phyloP scores from a whole-genome alignment of 352 stramenopile species.

The Chrysophaeum taylorii region DNA sequence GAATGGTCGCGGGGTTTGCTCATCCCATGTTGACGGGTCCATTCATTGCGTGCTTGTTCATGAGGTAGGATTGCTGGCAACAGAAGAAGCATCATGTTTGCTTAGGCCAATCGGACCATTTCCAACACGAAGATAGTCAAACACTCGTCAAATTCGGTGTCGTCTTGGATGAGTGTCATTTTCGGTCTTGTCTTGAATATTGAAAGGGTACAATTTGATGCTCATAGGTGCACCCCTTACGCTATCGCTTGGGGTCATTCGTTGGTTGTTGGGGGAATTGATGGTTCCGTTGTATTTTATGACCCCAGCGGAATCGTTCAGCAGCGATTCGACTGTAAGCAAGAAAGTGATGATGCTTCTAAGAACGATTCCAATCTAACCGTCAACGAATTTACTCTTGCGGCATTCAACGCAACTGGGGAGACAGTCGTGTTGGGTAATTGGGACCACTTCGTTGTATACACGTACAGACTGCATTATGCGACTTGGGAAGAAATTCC shows the following conservation, averaged over 20 bases:
- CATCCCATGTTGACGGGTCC: constrained; percentile 73
- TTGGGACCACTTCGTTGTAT: constrained; percentile 81
- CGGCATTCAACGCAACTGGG: constrained; percentile 68
- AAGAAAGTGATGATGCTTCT: background rate
- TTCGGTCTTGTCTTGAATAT: too few species aligned
- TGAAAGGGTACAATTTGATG: too few species aligned
- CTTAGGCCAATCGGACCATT: too few species aligned
- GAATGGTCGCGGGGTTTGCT: constrained; percentile 70
- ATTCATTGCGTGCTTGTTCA: constrained; percentile 84
- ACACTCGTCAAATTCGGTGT: background rate
- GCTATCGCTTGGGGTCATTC: constrained; percentile 73
- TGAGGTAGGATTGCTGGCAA: constrained; percentile 45
- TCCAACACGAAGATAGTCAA: background rate
- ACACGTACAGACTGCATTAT: constrained; percentile 58
- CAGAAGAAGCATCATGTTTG: too few species aligned
- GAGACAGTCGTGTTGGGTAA: constrained; percentile 80
- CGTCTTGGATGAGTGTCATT: background rate
- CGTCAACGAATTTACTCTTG: constrained; percentile 41
- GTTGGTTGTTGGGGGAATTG: constrained; percentile 77
- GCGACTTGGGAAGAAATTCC: constrained; percentile 63
- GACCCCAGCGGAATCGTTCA: constrained; percentile 64
- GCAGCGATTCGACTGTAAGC: constrained; percentile 68
- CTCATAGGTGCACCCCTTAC: constrained; percentile 73
- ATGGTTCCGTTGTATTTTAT: constrained; percentile 77
- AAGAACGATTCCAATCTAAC: background rate